Evolutionary conservation across 176 grass and related monocot species (phyloP).

Genomic region (Bromus sterilis): DNA sequence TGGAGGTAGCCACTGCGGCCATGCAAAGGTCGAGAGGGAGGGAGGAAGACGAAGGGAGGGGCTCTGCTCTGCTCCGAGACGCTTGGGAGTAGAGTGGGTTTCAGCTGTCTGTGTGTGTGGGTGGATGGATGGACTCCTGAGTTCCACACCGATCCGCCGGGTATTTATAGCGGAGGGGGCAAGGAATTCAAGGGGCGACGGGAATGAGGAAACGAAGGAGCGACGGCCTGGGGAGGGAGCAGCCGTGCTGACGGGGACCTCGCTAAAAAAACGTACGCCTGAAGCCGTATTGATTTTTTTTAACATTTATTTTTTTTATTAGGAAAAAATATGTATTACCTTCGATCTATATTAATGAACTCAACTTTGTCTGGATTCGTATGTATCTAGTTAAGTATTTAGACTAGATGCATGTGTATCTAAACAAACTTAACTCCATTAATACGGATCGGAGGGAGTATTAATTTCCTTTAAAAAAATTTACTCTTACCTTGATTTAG

Average conservation of each 20-base stretch:
- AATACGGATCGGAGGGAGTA: too few species aligned
- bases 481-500: too few species aligned
- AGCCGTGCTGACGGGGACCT: background rate
- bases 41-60: background rate
- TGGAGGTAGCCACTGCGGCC: slow-evolving; percentile 76
- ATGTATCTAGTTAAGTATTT: too few species aligned
- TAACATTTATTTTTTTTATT: too few species aligned
- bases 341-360: too few species aligned
- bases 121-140: background rate
- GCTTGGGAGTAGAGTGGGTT: background rate
- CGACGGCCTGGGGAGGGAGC: background rate
- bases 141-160: background rate
- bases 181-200: background rate
- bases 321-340: too few species aligned
- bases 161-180: slow-evolving; percentile 15
- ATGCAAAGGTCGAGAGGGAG: slow-evolving; percentile 49
- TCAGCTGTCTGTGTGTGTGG: background rate
- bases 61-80: background rate
- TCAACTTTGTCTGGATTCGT: too few species aligned
- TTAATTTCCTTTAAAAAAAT: too few species aligned
- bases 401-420: too few species aligned
- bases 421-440: too few species aligned
- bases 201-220: background rate
- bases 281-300: too few species aligned
- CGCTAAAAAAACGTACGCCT: too few species aligned